Evolutionary conservation across 2,329 filamentous ascomycete genomes (phyloP).

Genomic region (Fusarium cicatricum): DNA sequence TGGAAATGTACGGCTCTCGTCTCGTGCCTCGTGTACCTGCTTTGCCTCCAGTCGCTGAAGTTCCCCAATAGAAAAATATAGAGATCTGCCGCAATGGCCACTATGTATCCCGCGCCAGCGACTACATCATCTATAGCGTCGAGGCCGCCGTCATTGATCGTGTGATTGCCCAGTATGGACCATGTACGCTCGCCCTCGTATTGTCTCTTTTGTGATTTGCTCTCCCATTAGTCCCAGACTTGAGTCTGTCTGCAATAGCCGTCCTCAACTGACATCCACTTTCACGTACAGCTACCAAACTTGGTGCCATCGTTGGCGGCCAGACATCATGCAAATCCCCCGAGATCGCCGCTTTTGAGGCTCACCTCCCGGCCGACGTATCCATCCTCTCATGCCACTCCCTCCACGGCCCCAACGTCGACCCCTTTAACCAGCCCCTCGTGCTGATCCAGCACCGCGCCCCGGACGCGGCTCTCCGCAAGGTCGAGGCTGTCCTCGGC

Average conservation of each 20-base stretch:
- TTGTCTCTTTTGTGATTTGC: slow-evolving; percentile 7
- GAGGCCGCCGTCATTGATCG: slow-evolving; percentile 90
- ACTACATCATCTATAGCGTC: slow-evolving; percentile 99
- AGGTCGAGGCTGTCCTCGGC: slow-evolving; percentile 82
- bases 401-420: slow-evolving; percentile 90
- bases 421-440: slow-evolving; percentile 87
- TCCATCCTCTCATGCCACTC: slow-evolving; percentile 97
- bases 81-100: slow-evolving; percentile 94
- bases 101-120: slow-evolving; percentile 92
- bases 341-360: slow-evolving; percentile 92
- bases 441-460: slow-evolving; percentile 95
- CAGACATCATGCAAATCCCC: slow-evolving; percentile 99
- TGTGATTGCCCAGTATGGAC: slow-evolving; percentile 88
- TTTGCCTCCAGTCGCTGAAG: slow-evolving; percentile 57
- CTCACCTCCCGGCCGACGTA: slow-evolving; percentile 85
- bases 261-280: slow-evolving; percentile 13
- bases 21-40: slow-evolving; percentile 42
- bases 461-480: slow-evolving; percentile 75
- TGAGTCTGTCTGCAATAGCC: too few species aligned
- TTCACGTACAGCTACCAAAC: slow-evolving; percentile 79
- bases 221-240: slow-evolving; percentile 8
- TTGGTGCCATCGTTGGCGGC: slow-evolving; percentile 93
- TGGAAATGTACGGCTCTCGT: slow-evolving; percentile 74
- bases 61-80: slow-evolving; percentile 71
- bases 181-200: slow-evolving; percentile 68